Percentiles rank a stretch among this genome's conserved stretches.
phyloP scores from a whole-genome alignment of 2,329 filamentous ascomycete genomes.

The Paraphoma sp. region DNA sequence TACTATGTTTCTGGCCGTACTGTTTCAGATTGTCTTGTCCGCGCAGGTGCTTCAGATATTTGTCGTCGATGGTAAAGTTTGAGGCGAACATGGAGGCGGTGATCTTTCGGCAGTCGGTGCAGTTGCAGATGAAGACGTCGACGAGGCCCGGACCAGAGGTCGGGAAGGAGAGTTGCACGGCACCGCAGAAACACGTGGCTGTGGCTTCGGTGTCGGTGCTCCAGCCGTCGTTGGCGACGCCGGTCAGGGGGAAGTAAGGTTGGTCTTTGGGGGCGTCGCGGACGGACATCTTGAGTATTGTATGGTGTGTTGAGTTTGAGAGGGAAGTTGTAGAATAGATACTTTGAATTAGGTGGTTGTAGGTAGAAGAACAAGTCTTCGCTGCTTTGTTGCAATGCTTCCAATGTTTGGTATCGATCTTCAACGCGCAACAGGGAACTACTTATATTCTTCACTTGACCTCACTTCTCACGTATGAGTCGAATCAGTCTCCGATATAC shows the following conservation, averaged over 20 bases:
- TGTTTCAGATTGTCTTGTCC: slow-evolving; percentile 57
- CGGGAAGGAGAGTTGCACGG: slow-evolving; percentile 44
- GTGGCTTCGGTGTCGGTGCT: slow-evolving; percentile 27
- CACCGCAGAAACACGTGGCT: slow-evolving; percentile 40
- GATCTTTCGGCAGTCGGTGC: slow-evolving; percentile 67
- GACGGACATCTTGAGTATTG: background rate
- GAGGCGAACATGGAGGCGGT: slow-evolving; percentile 66
- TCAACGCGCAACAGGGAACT: background rate
- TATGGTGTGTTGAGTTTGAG: background rate
- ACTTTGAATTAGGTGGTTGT: background rate
- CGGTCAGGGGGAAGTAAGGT: slow-evolving; percentile 25
- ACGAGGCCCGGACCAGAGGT: slow-evolving; percentile 55
- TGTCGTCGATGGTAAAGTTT: slow-evolving; percentile 60
- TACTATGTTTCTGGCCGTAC: slow-evolving; percentile 48
- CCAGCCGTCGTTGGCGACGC: slow-evolving; percentile 26
- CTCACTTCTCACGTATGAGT: background rate
- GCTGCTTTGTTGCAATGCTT: background rate
- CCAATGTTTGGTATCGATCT: background rate
- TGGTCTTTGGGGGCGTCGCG: slow-evolving; percentile 4
- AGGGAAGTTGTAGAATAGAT: background rate
- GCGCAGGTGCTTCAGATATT: slow-evolving; percentile 57
- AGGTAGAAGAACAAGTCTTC: background rate
- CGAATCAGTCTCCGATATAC: background rate
- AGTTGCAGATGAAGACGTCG: slow-evolving; percentile 66
- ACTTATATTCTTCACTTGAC: no score